Percentiles rank a stretch among this genome's conserved stretches.
Evolutionary conservation across 2,329 filamentous ascomycete genomes (phyloP).

Genomic region (Cladophialophora immunda): DNA sequence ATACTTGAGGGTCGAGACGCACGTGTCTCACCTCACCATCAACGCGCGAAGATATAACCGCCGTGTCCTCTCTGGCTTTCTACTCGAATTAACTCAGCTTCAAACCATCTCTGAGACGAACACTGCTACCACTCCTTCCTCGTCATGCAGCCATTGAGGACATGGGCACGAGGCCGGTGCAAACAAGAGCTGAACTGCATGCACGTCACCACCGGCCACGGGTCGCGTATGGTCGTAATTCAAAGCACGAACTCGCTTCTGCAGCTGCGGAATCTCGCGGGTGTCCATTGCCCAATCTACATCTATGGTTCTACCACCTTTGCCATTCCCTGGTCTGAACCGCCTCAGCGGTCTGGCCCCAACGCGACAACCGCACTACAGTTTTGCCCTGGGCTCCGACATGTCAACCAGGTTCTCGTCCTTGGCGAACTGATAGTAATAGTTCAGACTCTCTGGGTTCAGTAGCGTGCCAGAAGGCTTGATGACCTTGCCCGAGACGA

Average conservation of each 20-base stretch:
- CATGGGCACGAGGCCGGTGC: background rate
- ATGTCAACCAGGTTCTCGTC: conserved; percentile 63
- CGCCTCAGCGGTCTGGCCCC: no score
- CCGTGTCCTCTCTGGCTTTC: conserved; percentile 3
- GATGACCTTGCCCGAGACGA: conserved; percentile 77
- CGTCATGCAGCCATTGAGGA: background rate
- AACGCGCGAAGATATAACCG: background rate
- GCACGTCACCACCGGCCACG: conserved; percentile 21
- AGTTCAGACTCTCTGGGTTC: conserved; percentile 79
- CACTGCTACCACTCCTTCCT: background rate
- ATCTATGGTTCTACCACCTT: background rate
- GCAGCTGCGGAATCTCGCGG: background rate
- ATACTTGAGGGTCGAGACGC: background rate
- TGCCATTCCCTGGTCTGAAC: background rate
- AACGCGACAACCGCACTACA: conserved; percentile 16
- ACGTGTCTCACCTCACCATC: conserved; percentile 18
- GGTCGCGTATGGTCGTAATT: background rate
- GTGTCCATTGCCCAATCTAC: background rate
- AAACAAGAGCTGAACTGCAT: background rate
- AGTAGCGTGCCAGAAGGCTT: conserved; percentile 79
- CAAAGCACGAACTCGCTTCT: background rate
- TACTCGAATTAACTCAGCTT: background rate
- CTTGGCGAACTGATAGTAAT: conserved; percentile 80
- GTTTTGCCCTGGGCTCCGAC: conserved; percentile 32
- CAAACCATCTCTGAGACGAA: conserved; percentile 12